Conservation (phyloP, 129 eudicot species). For the Flaveria bidentis region DNA sequence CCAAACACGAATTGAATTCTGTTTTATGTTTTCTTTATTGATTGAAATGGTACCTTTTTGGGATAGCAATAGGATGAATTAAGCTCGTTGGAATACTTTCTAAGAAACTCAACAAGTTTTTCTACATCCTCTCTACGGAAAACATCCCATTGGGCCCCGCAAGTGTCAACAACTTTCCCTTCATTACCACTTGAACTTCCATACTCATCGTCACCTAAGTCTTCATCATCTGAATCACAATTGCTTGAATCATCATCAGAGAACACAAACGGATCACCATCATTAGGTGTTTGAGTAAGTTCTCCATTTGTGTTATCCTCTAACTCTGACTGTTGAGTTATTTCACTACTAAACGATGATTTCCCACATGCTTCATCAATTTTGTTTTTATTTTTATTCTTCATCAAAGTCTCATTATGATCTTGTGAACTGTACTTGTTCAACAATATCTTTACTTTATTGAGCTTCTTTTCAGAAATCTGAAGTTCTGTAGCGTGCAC, state of each 20-base stretch:
- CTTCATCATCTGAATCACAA: slow-evolving; percentile 58
- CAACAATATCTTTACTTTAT: slow-evolving; percentile 51
- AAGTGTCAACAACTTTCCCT: slow-evolving; percentile 36
- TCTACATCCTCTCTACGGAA: slow-evolving; percentile 83
- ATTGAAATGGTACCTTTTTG: slow-evolving; percentile 42
- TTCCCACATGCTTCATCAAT: slow-evolving; percentile 39
- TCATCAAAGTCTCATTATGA: slow-evolving; percentile 35
- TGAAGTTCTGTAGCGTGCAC: slow-evolving; percentile 68
- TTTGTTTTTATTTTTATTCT: slow-evolving; percentile 28
- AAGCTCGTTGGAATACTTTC: slow-evolving; percentile 63
- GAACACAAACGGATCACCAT: slow-evolving; percentile 36
- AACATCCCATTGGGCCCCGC: slow-evolving; percentile 94
- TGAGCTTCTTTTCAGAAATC: slow-evolving; percentile 57
- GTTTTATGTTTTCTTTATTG: background rate
- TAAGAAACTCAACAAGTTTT: slow-evolving; percentile 73
- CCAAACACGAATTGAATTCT: too few relatives aligned
- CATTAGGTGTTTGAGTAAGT: slow-evolving; percentile 44
- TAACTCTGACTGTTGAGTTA: slow-evolving; percentile 59
- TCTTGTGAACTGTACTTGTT: slow-evolving; percentile 45
- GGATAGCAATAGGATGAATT: slow-evolving; percentile 37
- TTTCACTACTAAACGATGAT: slow-evolving; percentile 61
- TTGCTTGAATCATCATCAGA: slow-evolving; percentile 50
- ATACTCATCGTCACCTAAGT: slow-evolving; percentile 41
- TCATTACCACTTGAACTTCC: slow-evolving; percentile 42
- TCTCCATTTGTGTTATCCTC: slow-evolving; percentile 40